Base-by-base conservation (phyloP, 441 rosid species). In the Hura crepitans region DNA sequence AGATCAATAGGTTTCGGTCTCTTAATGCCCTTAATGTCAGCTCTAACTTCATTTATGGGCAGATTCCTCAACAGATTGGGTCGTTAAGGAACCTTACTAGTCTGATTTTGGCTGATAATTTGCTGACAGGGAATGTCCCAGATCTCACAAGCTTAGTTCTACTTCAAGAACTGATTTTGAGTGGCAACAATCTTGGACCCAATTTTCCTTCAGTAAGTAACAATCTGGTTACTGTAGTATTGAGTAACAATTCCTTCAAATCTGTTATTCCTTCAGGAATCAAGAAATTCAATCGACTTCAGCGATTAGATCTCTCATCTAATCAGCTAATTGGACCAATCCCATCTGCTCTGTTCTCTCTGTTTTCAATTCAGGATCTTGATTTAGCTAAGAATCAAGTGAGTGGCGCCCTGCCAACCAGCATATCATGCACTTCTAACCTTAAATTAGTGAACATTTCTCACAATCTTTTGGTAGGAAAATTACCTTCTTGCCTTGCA, bases 21-120 rank as follows among this genome's bases (percentile, higher is more conserved):
- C 91, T 94, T 31, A 54, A 79, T 51, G 77, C 75, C 58, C 81
- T 94, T 18, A 87, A 94, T 73, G 57, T 89, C 72, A 87, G 86
- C 78, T 89, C 90, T n/a, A 94, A 94, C 78, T 89, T 79, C 85
- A 85, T 93, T 62, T 74, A 82, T 8, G 95, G 92, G 23, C 65
- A 62, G 65, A 82, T 93, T 74, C 92, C 95, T 20, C 71, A 54
- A 60, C 77, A 84, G 75, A 74, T 93, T 65, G 18, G 82, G 28
- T 82, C 91, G 7, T 65, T 88, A 59, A 71, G 64, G 79, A 81
- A 75, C 75, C 85, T 94, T 28, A 78, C 27, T 13, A 84, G 80
- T 58, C 87, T 94, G 75, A 85, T 81, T 75, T 72, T 94, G 73
- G 66, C 80, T 42, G 81, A 85, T 62, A 94, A 91, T 76, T 63